phyloP scores from a whole-genome alignment of 805 yeast genomes.

The Starmerella gropengiesseri region DNA sequence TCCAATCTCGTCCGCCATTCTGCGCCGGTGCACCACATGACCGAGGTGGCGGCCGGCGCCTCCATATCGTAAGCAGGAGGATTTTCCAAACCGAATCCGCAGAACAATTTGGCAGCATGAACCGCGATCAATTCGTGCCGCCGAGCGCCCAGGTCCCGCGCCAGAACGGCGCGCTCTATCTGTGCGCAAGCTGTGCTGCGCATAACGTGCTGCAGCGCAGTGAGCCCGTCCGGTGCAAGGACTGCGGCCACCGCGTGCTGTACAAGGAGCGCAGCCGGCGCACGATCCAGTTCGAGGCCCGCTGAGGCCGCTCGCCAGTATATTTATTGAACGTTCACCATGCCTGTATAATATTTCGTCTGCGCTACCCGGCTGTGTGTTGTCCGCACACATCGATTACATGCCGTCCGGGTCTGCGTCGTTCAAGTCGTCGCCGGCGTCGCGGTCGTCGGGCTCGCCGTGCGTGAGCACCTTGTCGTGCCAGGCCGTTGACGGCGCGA shows the following conservation, averaged over 20 bases:
- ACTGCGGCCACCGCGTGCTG: constrained; percentile 95
- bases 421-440: not conserved
- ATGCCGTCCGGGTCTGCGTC: not conserved
- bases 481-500: constrained; percentile 16
- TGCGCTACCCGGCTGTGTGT: too few relatives aligned
- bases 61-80: too few relatives aligned
- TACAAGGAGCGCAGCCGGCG: constrained; percentile 96
- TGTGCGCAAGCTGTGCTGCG: constrained; percentile 94
- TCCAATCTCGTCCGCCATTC: too few relatives aligned
- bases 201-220: constrained; percentile 77
- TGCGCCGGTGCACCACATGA: too few relatives aligned
- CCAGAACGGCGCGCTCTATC: constrained; percentile 78
- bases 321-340: too few relatives aligned
- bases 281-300: constrained; percentile 79
- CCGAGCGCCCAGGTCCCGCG: constrained; percentile 54
- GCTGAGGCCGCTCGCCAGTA: constrained; percentile 32
- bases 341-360: too few relatives aligned
- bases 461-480: constrained; percentile 16
- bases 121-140: constrained; percentile 31
- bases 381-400: not conserved
- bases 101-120: constrained; percentile 11
- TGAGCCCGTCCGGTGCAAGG: constrained; percentile 96
- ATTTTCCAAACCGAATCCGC: not conserved
- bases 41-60: too few relatives aligned
- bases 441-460: constrained; percentile 14